These are phyloP conservation scores for Chlamydomonas schloesseri DNA, from an alignment of 139 green algal genomes.

Conservation along the genomic window DNA sequence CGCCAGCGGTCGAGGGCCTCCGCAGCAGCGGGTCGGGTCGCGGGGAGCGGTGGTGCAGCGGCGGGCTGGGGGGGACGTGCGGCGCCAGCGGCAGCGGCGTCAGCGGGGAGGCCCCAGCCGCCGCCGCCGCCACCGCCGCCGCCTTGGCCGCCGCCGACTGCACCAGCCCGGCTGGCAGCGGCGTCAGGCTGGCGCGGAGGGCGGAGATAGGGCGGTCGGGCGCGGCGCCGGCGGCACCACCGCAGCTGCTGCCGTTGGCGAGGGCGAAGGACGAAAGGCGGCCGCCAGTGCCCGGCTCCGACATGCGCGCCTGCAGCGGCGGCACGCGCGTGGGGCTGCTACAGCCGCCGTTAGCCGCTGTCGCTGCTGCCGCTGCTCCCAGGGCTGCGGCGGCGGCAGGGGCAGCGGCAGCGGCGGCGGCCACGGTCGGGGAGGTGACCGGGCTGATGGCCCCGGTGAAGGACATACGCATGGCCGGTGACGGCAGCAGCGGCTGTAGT, in stretches of 20 bases:
- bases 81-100: not conserved
- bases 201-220: not conserved
- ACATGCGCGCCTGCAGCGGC: not conserved
- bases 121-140: not conserved
- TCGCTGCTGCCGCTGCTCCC: not conserved
- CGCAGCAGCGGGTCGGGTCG: not conserved
- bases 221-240: not conserved
- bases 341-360: not conserved
- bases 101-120: too few species aligned
- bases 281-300: not conserved
- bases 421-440: too few species aligned
- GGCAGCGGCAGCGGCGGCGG: too few species aligned
- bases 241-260: not conserved
- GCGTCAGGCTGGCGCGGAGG: not conserved
- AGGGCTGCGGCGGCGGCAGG: too few species aligned
- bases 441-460: too few species aligned
- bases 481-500: not conserved
- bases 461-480: not conserved
- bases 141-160: not conserved
- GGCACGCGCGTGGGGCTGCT: not conserved
- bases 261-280: not conserved
- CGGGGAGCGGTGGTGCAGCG: not conserved
- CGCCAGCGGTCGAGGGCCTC: not conserved
- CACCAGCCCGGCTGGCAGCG: not conserved
- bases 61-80: conserved; percentile 1